Conservation (phyloP, 2,329 filamentous ascomycete genomes). For the Xenoacremonium recifei region DNA sequence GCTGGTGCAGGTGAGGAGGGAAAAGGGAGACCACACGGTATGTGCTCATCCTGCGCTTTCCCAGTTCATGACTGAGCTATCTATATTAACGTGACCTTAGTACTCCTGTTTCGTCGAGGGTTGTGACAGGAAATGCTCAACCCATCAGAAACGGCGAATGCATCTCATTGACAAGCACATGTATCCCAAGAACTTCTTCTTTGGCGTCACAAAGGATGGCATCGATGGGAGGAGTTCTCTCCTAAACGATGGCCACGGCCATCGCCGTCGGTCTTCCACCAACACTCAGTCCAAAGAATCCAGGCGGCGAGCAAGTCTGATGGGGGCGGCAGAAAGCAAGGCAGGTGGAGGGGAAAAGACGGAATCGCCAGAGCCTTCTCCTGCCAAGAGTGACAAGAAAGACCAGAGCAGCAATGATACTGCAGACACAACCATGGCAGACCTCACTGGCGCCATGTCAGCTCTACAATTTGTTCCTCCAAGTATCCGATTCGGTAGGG, state of each 20-base stretch:
- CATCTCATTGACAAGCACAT: slow-evolving; percentile 94
- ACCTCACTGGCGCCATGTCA: slow-evolving; percentile 67
- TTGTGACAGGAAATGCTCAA: slow-evolving; percentile 82
- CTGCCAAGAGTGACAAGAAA: slow-evolving; percentile 11
- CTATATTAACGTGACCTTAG: slow-evolving; percentile 37
- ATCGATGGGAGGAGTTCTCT: slow-evolving; percentile 83
- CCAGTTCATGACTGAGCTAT: background rate
- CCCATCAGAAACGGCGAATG: slow-evolving; percentile 77
- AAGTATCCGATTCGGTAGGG: slow-evolving; percentile 64
- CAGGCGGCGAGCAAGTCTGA: slow-evolving; percentile 32
- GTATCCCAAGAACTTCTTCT: slow-evolving; percentile 88
- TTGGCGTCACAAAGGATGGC: slow-evolving; percentile 82
- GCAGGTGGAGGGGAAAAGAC: slow-evolving; percentile 19
- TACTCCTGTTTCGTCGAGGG: slow-evolving; percentile 88
- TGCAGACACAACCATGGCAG: slow-evolving; percentile 57
- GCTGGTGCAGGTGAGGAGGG: slow-evolving; percentile 67
- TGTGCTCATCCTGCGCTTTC: slow-evolving; percentile 28
- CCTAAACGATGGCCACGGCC: slow-evolving; percentile 58
- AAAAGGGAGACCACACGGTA: slow-evolving; percentile 84
- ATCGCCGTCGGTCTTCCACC: slow-evolving; percentile 48
- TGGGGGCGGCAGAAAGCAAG: too few species aligned
- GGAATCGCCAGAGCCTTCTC: slow-evolving; percentile 16
- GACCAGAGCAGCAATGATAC: slow-evolving; percentile 18
- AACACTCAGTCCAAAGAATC: slow-evolving; percentile 32
- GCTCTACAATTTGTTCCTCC: slow-evolving; percentile 68